Percentiles rank a stretch among this genome's conserved stretches.
phyloP scores from a whole-genome alignment of 106 monocot genomes.

The Amphibolis antarctica region DNA sequence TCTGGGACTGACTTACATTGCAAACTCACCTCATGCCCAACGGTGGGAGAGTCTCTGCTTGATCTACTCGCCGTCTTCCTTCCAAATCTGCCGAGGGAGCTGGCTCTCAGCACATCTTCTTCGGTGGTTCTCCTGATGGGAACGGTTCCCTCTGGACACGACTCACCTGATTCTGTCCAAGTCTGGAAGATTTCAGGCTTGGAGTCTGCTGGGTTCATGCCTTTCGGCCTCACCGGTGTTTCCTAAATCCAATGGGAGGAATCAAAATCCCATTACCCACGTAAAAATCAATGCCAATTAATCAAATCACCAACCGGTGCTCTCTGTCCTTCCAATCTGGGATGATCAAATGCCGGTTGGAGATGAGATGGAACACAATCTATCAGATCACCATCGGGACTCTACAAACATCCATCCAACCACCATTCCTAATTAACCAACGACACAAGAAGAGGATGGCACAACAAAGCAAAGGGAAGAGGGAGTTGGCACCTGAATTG shows the following conservation, averaged over 20 bases:
- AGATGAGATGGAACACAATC: constrained; percentile 80
- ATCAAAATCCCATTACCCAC: not conserved
- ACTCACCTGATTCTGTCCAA: constrained; percentile 51
- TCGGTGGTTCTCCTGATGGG: constrained; percentile 47
- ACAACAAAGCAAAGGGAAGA: not conserved
- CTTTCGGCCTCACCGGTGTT: constrained; percentile 65
- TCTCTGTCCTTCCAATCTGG: constrained; percentile 48
- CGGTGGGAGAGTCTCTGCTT: too few relatives aligned
- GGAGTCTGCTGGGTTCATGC: constrained; percentile 7
- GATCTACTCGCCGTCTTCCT: constrained; percentile 17
- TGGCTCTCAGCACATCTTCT: constrained; percentile 47
- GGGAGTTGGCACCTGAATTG: constrained; percentile 52
- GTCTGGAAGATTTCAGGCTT: constrained; percentile 25
- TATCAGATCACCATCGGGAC: constrained; percentile 84
- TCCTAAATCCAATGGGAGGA: constrained; percentile 26
- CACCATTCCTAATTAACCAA: not conserved
- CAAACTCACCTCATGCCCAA: too few relatives aligned
- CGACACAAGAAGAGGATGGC: not conserved
- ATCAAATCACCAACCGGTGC: constrained; percentile 34
- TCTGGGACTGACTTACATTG: too few relatives aligned
- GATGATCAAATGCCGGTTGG: constrained; percentile 92
- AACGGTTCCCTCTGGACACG: constrained; percentile 60
- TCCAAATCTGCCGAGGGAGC: constrained; percentile 42
- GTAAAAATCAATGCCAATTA: not conserved
- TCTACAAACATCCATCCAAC: constrained; percentile 35